Evolutionary conservation across 495 filamentous ascomycete genomes (phyloP), one percentile per base, ranked within the genome.

Genomic region (Aspergillus hancockii): DNA sequence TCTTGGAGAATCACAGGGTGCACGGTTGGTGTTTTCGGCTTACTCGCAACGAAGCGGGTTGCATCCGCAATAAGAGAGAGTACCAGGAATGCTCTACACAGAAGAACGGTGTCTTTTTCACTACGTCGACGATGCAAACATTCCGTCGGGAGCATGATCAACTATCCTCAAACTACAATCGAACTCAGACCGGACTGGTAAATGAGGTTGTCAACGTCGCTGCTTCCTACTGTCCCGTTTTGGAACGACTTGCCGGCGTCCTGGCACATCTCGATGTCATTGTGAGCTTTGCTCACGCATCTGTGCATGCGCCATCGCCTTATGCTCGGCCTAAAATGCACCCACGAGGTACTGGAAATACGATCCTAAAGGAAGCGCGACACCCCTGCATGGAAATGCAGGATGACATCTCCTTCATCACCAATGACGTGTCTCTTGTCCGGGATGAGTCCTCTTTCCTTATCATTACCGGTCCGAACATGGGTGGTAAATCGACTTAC

Each of bases 331-430:
- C 94, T 0, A 95, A 84, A 70, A 91, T 99, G 78, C 94, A 99
- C 69, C 81, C 88, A 4, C 90, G 94, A 31, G 94, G 94, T 22
- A 83, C 89, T 53, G 94, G 94, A n/a, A 85, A 91, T 55, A 98
- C 94, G 0, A 79, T 97, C 21, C 81, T 99, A 18, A 92, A 87
- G 66, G 94, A 97, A 69, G 93, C 94, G 4, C 89, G 95, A 9
- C 94, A 99, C 70, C 95, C 94, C 0, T 99, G 94, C 71, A 92
- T 99, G 91, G 94, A 99, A 70, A 92, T 97, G 90, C 94, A 99
- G 72, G 94, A 99, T 63, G 95, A 98, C 66, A 85, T 99, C 43
- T 90, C 91, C 53, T 99, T 99, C 77, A 98, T 99, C 71, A 98
- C 93, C 54, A 99, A 99, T 67, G 93, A 99, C 60, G 93, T 98